phyloP scores from a whole-genome alignment of 257 asterid species.

The Catharanthus roseus region DNA sequence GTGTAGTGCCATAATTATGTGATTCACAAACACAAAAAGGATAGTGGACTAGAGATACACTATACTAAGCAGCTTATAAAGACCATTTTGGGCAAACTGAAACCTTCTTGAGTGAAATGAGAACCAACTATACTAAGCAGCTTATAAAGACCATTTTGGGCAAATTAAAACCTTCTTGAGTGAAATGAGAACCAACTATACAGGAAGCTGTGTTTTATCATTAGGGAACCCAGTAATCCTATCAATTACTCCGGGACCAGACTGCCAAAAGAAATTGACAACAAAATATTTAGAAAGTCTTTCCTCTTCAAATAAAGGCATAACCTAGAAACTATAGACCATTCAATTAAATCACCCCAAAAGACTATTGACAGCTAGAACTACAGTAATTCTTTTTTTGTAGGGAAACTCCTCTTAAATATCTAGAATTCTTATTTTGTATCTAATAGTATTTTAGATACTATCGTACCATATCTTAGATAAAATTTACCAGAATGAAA shows the following conservation, averaged over 20 bases:
- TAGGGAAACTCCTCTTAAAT: neutral
- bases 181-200: too few species aligned
- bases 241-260: conserved; percentile 41
- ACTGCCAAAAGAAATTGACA: conserved; percentile 30
- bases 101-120: too few species aligned
- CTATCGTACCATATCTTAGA: neutral
- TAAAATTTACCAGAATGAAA: neutral
- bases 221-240: conserved; percentile 41
- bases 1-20: too few species aligned
- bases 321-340: neutral
- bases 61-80: too few species aligned
- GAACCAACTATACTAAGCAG: too few species aligned
- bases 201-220: too few species aligned
- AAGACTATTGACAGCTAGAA: neutral
- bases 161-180: too few species aligned
- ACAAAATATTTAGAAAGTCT: neutral
- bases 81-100: too few species aligned
- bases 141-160: too few species aligned
- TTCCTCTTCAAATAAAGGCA: neutral
- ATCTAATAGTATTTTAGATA: conserved; percentile 1
- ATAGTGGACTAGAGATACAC: too few species aligned
- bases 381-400: neutral
- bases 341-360: neutral
- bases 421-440: neutral
- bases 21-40: too few species aligned